Conservation (phyloP, 257 asterid species). For the Ajuga chamaepitys region DNA sequence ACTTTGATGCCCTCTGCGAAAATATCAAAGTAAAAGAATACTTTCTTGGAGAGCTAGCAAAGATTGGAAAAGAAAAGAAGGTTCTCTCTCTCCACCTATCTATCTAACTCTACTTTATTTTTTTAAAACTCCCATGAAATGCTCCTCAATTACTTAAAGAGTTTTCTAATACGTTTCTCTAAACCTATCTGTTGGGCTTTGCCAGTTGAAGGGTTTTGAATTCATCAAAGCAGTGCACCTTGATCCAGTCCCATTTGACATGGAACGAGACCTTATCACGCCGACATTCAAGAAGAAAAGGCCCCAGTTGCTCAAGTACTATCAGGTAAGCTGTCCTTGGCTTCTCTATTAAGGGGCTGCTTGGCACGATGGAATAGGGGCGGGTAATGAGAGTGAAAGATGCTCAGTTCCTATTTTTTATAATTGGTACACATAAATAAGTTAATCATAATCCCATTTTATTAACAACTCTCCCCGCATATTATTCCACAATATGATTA, state of each 20-base stretch:
- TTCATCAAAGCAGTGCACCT: conserved; percentile 76
- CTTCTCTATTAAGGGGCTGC: neutral
- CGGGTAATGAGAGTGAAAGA: no score
- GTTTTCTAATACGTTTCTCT: neutral
- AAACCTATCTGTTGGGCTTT: conserved; percentile 10
- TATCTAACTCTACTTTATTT: neutral
- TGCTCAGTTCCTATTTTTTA: no score
- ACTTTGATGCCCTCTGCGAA: conserved; percentile 57
- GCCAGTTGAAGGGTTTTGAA: conserved; percentile 93
- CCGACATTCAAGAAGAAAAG: conserved; percentile 95
- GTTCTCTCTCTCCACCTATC: conserved; percentile 25
- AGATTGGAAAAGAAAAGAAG: conserved; percentile 73
- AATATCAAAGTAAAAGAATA: conserved; percentile 54
- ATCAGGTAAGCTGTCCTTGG: conserved; percentile 49
- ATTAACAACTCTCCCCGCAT: no score
- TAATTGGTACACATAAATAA: no score
- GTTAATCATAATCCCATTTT: no score
- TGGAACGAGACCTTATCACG: conserved; percentile 89
- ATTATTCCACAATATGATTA: no score
- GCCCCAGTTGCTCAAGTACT: conserved; percentile 79
- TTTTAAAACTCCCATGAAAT: neutral
- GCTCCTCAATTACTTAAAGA: neutral
- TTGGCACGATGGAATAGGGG: no score
- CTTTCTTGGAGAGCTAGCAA: conserved; percentile 61
- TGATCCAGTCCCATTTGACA: conserved; percentile 87